Conservation (phyloP, 257 asterid genomes). For the Ballota nigra region DNA sequence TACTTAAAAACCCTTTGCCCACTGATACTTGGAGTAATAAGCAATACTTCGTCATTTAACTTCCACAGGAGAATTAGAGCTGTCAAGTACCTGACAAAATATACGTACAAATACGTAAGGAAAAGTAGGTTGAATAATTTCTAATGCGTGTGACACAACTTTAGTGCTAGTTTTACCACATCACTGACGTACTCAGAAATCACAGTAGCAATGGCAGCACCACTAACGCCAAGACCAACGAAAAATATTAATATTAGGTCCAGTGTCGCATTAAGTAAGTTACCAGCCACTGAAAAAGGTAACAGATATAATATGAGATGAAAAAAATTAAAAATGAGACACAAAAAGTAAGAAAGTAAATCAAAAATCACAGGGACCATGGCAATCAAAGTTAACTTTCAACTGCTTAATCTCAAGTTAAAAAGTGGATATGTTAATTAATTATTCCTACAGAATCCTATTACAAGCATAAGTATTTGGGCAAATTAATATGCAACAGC, state of each 20-base stretch:
- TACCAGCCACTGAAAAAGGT: constrained; percentile 75
- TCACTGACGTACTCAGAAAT: constrained; percentile 90
- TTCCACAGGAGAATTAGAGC: constrained; percentile 81
- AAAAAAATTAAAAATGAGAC: not conserved
- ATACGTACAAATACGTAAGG: constrained; percentile 8
- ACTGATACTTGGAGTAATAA: constrained; percentile 59
- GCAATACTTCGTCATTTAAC: constrained; percentile 63
- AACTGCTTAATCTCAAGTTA: not conserved
- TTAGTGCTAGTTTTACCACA: constrained; percentile 68
- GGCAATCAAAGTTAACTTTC: not conserved
- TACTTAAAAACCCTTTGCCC: constrained; percentile 66
- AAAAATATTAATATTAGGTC: constrained; percentile 70
- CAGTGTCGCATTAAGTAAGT: constrained; percentile 67
- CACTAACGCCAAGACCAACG: constrained; percentile 70
- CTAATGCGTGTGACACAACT: constrained; percentile 31
- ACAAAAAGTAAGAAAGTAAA: constrained; percentile 9
- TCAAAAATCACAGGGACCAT: not conserved
- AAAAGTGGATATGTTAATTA: not conserved
- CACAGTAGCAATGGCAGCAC: constrained; percentile 94
- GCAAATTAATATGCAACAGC: not conserved
- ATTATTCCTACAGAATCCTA: not conserved
- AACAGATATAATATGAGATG: constrained; percentile 19
- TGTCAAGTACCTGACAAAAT: constrained; percentile 64
- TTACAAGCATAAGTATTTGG: not conserved
- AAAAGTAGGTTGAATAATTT: not conserved